Percentiles rank a stretch among this genome's conserved stretches.
These are phyloP conservation scores for Akanthomyces uredinophilus DNA, from an alignment of 2,329 filamentous ascomycete genomes.

Conservation along the genomic window DNA sequence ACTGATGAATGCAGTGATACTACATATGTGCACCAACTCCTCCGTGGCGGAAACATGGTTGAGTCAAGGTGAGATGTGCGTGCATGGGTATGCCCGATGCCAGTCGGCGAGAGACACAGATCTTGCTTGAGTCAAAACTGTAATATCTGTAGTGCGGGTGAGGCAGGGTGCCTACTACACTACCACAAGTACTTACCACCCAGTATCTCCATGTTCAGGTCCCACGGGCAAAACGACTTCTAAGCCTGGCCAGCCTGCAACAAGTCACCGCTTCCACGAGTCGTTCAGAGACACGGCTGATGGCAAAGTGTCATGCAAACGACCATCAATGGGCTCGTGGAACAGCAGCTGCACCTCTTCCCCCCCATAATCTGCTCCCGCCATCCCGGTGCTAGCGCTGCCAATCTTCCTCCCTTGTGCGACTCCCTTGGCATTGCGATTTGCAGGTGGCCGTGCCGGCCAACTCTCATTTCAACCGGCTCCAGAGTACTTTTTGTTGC, in stretches of 20 bases:
- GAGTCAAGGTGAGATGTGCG: neutral
- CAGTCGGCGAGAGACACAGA: constrained; percentile 3
- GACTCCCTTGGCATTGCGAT: constrained; percentile 9
- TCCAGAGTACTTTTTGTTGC: neutral
- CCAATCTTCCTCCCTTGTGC: constrained; percentile 12
- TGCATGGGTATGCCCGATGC: neutral
- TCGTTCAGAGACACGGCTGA: constrained; percentile 18
- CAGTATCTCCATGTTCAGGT: neutral
- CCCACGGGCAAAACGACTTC: neutral
- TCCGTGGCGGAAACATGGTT: neutral
- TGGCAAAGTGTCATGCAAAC: constrained; percentile 10
- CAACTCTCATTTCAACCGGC: neutral
- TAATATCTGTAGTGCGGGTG: neutral
- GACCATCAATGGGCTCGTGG: neutral
- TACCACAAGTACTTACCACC: neutral
- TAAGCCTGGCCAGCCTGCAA: neutral
- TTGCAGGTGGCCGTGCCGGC: neutral
- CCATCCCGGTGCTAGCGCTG: neutral
- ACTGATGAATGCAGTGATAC: neutral
- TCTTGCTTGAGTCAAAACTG: neutral
- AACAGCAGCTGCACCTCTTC: neutral
- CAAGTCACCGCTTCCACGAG: neutral
- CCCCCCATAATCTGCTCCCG: neutral
- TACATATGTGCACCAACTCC: neutral
- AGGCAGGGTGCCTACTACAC: neutral